Conservation (phyloP, 2,329 filamentous ascomycete genomes). For the Escovopsis sp. region DNA sequence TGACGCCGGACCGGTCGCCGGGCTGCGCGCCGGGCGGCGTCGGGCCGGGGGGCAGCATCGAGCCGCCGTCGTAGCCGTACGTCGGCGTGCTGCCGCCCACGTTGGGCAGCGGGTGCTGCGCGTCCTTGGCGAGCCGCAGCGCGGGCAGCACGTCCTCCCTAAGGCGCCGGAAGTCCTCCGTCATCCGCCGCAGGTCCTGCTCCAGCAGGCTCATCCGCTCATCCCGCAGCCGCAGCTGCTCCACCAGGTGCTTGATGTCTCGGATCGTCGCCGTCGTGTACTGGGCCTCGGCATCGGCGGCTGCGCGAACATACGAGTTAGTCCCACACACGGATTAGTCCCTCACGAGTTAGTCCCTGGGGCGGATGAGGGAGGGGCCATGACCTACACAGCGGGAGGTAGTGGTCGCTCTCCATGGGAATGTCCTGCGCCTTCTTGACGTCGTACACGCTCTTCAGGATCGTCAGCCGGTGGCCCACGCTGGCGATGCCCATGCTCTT, state of each 20-base stretch:
- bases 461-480: conserved; percentile 86
- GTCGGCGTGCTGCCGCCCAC: conserved; percentile 21
- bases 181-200: conserved; percentile 66
- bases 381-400: conserved; percentile 70
- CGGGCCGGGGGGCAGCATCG: conserved; percentile 39
- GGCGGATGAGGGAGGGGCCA: background rate
- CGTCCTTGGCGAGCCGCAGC: conserved; percentile 81
- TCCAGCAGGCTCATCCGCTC: conserved; percentile 78
- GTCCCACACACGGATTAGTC: no score
- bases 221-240: conserved; percentile 78
- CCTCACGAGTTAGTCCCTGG: no score
- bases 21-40: conserved; percentile 37
- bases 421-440: conserved; percentile 90
- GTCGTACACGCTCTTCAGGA: conserved; percentile 92
- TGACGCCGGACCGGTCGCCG: conserved; percentile 38
- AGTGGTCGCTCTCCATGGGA: conserved; percentile 82
- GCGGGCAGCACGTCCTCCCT: conserved; percentile 86
- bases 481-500: conserved; percentile 90
- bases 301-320: conserved; percentile 28
- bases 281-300: conserved; percentile 75
- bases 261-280: conserved; percentile 82
- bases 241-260: conserved; percentile 81
- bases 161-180: conserved; percentile 76
- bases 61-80: conserved; percentile 36
- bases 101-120: conserved; percentile 68